phyloP scores from a whole-genome alignment of 2,329 filamentous ascomycete species.

The Cladosporium velox region DNA sequence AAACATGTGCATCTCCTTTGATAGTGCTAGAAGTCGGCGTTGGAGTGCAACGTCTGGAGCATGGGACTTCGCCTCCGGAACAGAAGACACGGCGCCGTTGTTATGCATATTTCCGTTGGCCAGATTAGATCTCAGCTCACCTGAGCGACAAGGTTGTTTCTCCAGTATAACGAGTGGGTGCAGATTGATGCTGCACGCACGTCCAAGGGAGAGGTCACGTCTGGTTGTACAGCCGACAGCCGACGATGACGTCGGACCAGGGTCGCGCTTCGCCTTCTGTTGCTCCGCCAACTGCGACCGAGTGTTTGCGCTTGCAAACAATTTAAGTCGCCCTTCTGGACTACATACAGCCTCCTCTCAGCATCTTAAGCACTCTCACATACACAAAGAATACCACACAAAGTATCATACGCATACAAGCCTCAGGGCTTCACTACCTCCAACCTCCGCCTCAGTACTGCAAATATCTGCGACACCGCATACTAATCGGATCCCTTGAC shows the following conservation, averaged over 20 bases:
- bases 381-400: slow-evolving; percentile 22
- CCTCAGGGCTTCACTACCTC: slow-evolving; percentile 28
- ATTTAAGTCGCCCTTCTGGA: slow-evolving; percentile 20
- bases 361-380: slow-evolving; percentile 25
- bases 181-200: neutral
- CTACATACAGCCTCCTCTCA: slow-evolving; percentile 28
- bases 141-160: neutral
- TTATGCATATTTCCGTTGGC: neutral
- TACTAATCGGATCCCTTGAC: slow-evolving; percentile 43
- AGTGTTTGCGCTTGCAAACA: slow-evolving; percentile 6
- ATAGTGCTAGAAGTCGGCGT: neutral
- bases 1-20: neutral
- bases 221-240: neutral
- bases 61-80: neutral
- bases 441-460: slow-evolving; percentile 36
- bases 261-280: neutral
- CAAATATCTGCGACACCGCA: slow-evolving; percentile 38
- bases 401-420: slow-evolving; percentile 22
- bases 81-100: neutral
- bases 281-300: slow-evolving; percentile 5
- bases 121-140: neutral
- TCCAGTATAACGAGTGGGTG: neutral
- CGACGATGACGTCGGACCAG: neutral
- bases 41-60: neutral
- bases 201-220: neutral